Conservation (phyloP, 768 basidiomycete species). For the Aureoboletus auriporus region DNA sequence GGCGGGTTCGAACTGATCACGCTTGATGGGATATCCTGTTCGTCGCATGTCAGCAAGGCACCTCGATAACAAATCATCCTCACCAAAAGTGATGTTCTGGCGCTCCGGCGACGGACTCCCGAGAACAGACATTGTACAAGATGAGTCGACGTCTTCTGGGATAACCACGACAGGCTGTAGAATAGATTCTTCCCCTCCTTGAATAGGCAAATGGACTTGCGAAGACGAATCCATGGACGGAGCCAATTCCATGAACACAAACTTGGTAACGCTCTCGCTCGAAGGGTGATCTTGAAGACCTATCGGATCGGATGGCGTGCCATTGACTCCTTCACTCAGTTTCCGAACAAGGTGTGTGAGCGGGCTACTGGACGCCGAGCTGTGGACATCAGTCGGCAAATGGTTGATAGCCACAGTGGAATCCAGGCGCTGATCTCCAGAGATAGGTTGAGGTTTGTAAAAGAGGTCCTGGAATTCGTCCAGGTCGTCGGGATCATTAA, state of each 20-base stretch:
- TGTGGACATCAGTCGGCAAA: constrained; percentile 29
- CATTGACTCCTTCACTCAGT: constrained; percentile 35
- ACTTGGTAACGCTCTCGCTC: constrained; percentile 7
- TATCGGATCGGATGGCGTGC: constrained; percentile 1
- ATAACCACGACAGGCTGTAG: constrained; percentile 3
- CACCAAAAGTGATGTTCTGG: constrained; percentile 32
- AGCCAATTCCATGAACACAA: constrained; percentile 21
- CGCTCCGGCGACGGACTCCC: constrained; percentile 6
- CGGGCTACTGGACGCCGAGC: constrained; percentile 32
- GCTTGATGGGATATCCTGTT: constrained; percentile 24
- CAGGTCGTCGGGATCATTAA: constrained; percentile 61
- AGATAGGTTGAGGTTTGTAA: constrained; percentile 42
- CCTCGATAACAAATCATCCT: background rate
- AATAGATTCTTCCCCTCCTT: constrained; percentile 4
- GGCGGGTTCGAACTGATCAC: constrained; percentile 12
- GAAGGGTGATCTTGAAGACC: constrained; percentile 6
- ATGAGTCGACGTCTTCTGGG: constrained; percentile 27
- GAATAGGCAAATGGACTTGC: constrained; percentile 5
- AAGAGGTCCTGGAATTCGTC: constrained; percentile 76
- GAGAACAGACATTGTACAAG: constrained; percentile 17
- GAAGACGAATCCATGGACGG: constrained; percentile 6
- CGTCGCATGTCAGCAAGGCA: background rate
- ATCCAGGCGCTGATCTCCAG: constrained; percentile 3
- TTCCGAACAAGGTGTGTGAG: constrained; percentile 38
- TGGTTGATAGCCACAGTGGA: constrained; percentile 4